Evolutionary conservation across 2,329 filamentous ascomycete genomes (phyloP).

Genomic region (Sarocladium kiliense): DNA sequence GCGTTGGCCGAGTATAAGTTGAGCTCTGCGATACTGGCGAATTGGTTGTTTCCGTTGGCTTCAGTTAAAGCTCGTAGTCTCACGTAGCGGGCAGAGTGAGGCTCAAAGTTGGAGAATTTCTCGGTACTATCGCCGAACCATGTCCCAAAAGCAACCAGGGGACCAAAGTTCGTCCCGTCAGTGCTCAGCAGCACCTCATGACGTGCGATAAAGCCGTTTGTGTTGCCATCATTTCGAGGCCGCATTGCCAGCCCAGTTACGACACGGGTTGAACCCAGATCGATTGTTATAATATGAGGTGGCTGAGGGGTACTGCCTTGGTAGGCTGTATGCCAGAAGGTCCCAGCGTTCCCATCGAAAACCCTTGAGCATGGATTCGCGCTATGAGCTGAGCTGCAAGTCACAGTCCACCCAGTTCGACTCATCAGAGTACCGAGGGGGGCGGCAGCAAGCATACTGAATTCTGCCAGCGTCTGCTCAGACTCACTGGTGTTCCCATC

Average conservation of each 20-base stretch:
- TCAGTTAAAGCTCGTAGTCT: constrained; percentile 24
- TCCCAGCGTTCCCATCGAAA: constrained; percentile 23
- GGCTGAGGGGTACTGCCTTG: constrained; percentile 11
- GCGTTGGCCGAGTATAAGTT: constrained; percentile 22
- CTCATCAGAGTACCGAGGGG: constrained; percentile 11
- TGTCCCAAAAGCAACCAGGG: constrained; percentile 22
- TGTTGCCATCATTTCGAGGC: constrained; percentile 19
- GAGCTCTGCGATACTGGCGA: constrained; percentile 27
- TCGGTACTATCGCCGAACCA: constrained; percentile 21
- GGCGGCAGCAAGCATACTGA: constrained; percentile 11
- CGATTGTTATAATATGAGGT: constrained; percentile 26
- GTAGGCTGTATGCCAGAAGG: constrained; percentile 22
- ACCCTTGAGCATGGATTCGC: constrained; percentile 23
- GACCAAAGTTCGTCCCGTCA: constrained; percentile 21
- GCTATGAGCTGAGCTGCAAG: constrained; percentile 21
- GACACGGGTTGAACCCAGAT: constrained; percentile 20
- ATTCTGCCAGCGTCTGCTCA: not conserved
- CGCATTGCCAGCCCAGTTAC: constrained; percentile 25
- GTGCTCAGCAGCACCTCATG: constrained; percentile 23
- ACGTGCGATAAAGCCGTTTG: constrained; percentile 24
- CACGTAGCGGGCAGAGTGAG: constrained; percentile 22
- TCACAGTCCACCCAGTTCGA: constrained; percentile 19
- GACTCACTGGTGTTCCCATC: not conserved
- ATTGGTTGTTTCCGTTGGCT: constrained; percentile 19
- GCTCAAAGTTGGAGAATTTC: constrained; percentile 28